Evolutionary conservation across 2,329 filamentous ascomycete species (phyloP).

Genomic region (Helotiales sp.): DNA sequence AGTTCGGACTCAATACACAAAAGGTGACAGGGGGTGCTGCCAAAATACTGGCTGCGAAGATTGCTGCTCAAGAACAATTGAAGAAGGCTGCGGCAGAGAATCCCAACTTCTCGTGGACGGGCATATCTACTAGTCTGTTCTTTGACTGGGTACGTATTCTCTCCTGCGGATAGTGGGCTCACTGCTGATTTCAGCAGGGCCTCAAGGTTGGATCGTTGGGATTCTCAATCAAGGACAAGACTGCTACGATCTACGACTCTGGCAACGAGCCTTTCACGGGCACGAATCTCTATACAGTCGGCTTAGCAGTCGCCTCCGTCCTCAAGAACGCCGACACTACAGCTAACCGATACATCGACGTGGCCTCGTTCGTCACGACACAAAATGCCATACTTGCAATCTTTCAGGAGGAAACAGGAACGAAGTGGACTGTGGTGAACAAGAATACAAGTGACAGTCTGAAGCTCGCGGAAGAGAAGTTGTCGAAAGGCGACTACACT

Average conservation of each 20-base stretch:
- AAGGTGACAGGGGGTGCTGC: conserved; percentile 4
- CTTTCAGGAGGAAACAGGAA: conserved; percentile 39
- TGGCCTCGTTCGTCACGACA: conserved; percentile 42
- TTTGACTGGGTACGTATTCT: conserved; percentile 32
- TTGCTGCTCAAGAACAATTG: conserved; percentile 17
- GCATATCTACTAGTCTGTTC: conserved; percentile 39
- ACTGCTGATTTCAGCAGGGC: conserved; percentile 16
- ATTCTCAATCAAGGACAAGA: conserved; percentile 54
- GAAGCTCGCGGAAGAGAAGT: conserved; percentile 26
- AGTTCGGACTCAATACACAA: conserved; percentile 51
- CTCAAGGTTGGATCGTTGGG: conserved; percentile 52
- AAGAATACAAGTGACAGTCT: conserved; percentile 14
- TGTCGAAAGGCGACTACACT: conserved; percentile 29
- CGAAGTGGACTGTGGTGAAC: conserved; percentile 38
- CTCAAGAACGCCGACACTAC: conserved; percentile 44
- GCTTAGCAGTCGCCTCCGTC: conserved; percentile 42
- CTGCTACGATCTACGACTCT: conserved; percentile 48
- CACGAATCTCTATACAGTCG: conserved; percentile 40
- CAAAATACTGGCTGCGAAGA: conserved; percentile 13
- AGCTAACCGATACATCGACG: conserved; percentile 43
- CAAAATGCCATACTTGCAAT: conserved; percentile 43
- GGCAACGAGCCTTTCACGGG: conserved; percentile 35
- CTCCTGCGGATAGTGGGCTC: background rate
- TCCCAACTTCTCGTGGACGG: conserved; percentile 42
- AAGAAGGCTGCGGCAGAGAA: conserved; percentile 19